Base-by-base conservation (phyloP, 164 flowering plant species). In the Sedum album region DNA sequence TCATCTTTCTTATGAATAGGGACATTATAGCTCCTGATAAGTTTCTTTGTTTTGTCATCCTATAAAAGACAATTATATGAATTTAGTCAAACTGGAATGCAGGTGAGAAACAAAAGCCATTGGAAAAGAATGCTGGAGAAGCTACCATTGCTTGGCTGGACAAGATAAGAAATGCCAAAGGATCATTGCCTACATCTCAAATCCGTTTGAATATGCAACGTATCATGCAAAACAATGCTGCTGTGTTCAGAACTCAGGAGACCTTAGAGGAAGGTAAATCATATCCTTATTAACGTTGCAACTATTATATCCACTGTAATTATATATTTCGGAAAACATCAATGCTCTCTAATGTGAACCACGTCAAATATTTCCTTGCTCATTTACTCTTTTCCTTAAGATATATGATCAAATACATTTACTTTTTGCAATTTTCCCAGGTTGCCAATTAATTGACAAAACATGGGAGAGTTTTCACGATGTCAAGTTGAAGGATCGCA, bases 201-300 rank as follows among this genome's bases (percentile, higher is more conserved):
- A 88, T 94, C 64, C 86, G 98, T 36, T 71, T 94, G 76, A 86
- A 91, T 77, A 94, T 94, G 98, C 98, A 94, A 73, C 81, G 95
- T 18, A 63, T 88, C 60, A 94, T 94, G 98, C 98, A 94, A 79
- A 94, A 75, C 65, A 86, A 94, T 87, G 98, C 98, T 71, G 97
- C 97, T 69, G 97, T 94, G 21, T 94, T 94, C 74, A 94, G 97
- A 48, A 89, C 93, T 0, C 97, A 89, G 68, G 95, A 94, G 73
- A 88, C 98, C 20, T 73, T 93, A 70, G 96, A 86, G 77, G 98
- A 93, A 84, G 98, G 98, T 91, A 77, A 25, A 18, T 44, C 15
- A 53, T 38, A 61, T 41, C 39, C 25, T 23, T 21, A 3, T 51
- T 20, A 26, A 51, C 21, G 65, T 17, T 23, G 20, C 26, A 7